Evolutionary conservation across 352 stramenopile species (phyloP).

Genomic region (Globisporangium barbulae): DNA sequence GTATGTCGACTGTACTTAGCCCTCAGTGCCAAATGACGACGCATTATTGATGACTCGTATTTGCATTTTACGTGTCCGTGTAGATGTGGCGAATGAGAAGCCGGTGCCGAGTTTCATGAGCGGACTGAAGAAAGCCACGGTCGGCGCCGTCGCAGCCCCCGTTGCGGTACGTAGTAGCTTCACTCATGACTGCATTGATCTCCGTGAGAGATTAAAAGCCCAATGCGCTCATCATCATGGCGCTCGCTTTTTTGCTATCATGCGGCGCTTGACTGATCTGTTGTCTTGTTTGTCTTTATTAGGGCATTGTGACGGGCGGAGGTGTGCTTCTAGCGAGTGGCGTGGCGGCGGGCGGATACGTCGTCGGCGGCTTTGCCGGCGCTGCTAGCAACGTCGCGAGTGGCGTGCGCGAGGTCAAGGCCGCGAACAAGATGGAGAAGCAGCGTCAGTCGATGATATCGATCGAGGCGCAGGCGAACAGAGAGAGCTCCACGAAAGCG

Average conservation of each 20-base stretch:
- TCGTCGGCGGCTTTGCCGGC: conserved; percentile 80
- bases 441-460: conserved; percentile 28
- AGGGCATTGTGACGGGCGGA: conserved; percentile 76
- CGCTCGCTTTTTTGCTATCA: conserved; percentile 2
- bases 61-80: background rate
- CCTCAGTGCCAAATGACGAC: background rate
- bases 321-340: conserved; percentile 73
- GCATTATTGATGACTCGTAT: background rate
- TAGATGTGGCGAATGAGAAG: conserved; percentile 54
- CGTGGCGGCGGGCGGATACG: conserved; percentile 70
- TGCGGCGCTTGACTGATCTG: background rate
- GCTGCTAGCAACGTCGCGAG: conserved; percentile 80
- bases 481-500: conserved; percentile 5
- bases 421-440: conserved; percentile 71
- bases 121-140: conserved; percentile 82
- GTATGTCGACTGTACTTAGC: background rate
- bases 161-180: conserved; percentile 52
- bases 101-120: conserved; percentile 77
- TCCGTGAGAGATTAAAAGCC: background rate
- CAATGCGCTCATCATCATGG: background rate
- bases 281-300: background rate
- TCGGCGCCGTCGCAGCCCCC: conserved; percentile 74
- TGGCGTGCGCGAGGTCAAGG: conserved; percentile 78
- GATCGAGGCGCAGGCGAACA: conserved; percentile 3
- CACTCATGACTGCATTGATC: background rate